Conservation (phyloP, 805 yeast genomes). For the Candida nitratophila region DNA sequence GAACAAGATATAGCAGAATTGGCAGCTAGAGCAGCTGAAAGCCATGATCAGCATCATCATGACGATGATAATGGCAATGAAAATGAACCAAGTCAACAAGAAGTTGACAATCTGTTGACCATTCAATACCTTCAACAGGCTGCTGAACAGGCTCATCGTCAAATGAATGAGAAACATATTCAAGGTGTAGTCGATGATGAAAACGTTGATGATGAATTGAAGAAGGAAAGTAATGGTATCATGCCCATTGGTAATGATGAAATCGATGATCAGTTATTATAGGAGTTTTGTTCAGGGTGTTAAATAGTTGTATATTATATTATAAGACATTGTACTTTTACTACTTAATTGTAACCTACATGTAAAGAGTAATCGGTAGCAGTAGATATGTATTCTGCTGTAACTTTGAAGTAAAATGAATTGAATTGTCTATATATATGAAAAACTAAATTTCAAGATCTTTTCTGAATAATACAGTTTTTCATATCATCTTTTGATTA, state of each 20-base stretch:
- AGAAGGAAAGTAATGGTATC: conserved; percentile 1
- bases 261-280: not conserved
- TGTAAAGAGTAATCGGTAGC: too few relatives aligned
- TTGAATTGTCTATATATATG: too few relatives aligned
- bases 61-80: not conserved
- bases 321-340: too few relatives aligned
- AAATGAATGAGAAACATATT: conserved; percentile 3
- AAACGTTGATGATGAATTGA: conserved; percentile 17
- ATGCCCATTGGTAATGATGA: not conserved
- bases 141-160: conserved; percentile 9
- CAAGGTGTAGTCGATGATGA: conserved; percentile 1
- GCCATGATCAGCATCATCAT: conserved; percentile 3
- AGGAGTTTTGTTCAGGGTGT: too few relatives aligned
- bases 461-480: too few relatives aligned
- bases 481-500: too few relatives aligned
- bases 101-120: conserved; percentile 3
- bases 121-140: conserved; percentile 12
- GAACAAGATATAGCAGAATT: conserved; percentile 17
- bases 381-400: too few relatives aligned
- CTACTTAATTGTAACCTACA: too few relatives aligned
- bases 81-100: conserved; percentile 10
- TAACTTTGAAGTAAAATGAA: too few relatives aligned
- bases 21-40: conserved; percentile 17
- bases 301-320: too few relatives aligned
- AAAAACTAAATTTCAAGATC: too few relatives aligned